Evolutionary conservation across 2,329 filamentous ascomycete species (phyloP), one percentile per base, ranked within the genome.

Genomic region (Zopfia rhizophila): DNA sequence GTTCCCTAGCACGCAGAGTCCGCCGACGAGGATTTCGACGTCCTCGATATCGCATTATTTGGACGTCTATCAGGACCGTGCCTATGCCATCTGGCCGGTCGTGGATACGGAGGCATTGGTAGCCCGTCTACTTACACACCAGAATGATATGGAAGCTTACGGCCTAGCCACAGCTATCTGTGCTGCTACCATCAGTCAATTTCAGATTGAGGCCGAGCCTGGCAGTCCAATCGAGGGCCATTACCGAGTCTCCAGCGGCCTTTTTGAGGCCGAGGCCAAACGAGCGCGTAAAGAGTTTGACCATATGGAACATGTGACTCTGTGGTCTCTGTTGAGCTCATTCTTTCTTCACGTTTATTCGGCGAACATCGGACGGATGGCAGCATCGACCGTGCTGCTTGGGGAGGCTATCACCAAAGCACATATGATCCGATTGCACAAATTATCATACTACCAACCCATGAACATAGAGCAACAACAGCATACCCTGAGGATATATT

Each of bases 321-420:
- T 62, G n/a, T 63, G 52, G 21, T 69, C 66, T 5, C 38, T 66
- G 7, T 45, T 70, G 25, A 50, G 59, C 40, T 61, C 55, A 24
- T 70, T 70, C 54, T 70, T 70, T 37, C 45, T 70, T 5, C 66
- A 70, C 30, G 66, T 69, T 4, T 66, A 68, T 23, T 65, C 63
- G 5, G 66, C 66, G 7, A 68, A 70, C 27, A 56, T 67, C 13
- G 66, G 66, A n/a, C 56, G 65, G 16, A 69, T 70, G 66, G 51
- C 61, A 13, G 55, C 57, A 14, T 70, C 66, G 5, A 70, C 66
- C 3, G 50, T 66, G 3, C 41, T 63, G 5, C 56, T 70, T 2
- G 66, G 66, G 16, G 66, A 70, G 35, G 60, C 66, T 1, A 69
- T 70, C 21, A 58, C 58, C 17, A 69, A 68, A 47, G 62, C 64